A percentile compares a stretch with the other conserved stretches of the same genome.
Evolutionary conservation across 768 basidiomycete genomes (phyloP).

Genomic region (Pulveroboletus sp.): DNA sequence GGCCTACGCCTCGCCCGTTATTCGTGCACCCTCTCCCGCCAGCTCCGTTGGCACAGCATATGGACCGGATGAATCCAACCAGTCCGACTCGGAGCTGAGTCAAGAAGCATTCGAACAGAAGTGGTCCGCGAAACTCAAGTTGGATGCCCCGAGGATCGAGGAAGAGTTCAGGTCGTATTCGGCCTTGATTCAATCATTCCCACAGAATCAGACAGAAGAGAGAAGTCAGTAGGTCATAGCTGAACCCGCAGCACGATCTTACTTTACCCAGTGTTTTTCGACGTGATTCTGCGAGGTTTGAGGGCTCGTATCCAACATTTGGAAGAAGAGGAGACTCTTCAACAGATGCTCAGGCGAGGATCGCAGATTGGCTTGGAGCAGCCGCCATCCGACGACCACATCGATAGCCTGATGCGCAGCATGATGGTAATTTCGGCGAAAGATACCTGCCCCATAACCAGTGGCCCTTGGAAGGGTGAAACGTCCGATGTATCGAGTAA

Average conservation of each 20-base stretch:
- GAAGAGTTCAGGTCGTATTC: slow-evolving; percentile 34
- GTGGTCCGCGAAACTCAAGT: slow-evolving; percentile 31
- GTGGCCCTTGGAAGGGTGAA: slow-evolving; percentile 31
- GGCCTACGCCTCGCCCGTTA: slow-evolving; percentile 43
- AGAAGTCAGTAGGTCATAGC: slow-evolving; percentile 31
- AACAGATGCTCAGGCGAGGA: slow-evolving; percentile 35
- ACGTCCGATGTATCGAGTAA: slow-evolving; percentile 6
- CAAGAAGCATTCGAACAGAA: slow-evolving; percentile 37
- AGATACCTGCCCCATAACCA: slow-evolving; percentile 13
- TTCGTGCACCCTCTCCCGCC: slow-evolving; percentile 44
- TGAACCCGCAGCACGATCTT: slow-evolving; percentile 1
- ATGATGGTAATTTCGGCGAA: slow-evolving; percentile 33
- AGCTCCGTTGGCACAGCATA: slow-evolving; percentile 47
- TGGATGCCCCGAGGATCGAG: slow-evolving; percentile 35
- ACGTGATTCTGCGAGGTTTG: slow-evolving; percentile 37
- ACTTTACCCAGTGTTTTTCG: slow-evolving; percentile 31
- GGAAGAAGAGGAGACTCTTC: slow-evolving; percentile 44
- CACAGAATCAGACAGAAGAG: slow-evolving; percentile 35
- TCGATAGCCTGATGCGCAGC: slow-evolving; percentile 40
- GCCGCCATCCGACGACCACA: slow-evolving; percentile 33
- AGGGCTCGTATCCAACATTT: slow-evolving; percentile 35
- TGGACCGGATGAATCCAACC: slow-evolving; percentile 41
- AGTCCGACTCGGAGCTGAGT: slow-evolving; percentile 37
- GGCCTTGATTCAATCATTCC: slow-evolving; percentile 32
- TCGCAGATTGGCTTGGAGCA: slow-evolving; percentile 35